Conservation (phyloP, 345 rosid genomes). For the Geranium rotundifolium region DNA sequence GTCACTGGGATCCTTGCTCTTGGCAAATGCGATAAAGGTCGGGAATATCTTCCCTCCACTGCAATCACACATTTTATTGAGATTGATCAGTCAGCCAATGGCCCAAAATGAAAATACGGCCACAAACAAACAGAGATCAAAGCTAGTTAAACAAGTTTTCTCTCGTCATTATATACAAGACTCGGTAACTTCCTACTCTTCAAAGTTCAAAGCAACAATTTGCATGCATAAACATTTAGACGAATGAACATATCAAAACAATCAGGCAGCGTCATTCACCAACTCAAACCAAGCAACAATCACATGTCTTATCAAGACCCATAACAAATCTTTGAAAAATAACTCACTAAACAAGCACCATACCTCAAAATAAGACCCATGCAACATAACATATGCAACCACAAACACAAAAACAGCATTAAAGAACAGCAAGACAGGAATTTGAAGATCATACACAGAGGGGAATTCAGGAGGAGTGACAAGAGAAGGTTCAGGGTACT, state of each 20-base stretch:
- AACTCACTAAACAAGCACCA: not conserved
- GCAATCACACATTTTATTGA: conserved; percentile 5
- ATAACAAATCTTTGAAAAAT: too few species aligned
- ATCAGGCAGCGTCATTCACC: not conserved
- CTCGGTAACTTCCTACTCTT: too few species aligned
- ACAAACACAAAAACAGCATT: not conserved
- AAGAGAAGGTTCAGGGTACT: conserved; percentile 66
- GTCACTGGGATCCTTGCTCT: conserved; percentile 79
- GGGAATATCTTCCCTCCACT: conserved; percentile 69
- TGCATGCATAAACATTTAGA: too few species aligned
- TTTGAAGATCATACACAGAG: conserved; percentile 35
- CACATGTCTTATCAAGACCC: too few species aligned
- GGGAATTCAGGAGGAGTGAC: conserved; percentile 50
- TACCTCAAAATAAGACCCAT: too few species aligned
- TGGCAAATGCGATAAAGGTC: conserved; percentile 56
- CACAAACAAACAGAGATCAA: too few species aligned
- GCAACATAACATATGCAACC: not conserved
- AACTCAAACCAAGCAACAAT: not conserved
- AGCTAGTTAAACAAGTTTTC: too few species aligned
- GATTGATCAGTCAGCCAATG: too few species aligned
- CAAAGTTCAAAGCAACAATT: too few species aligned
- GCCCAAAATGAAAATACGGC: too few species aligned
- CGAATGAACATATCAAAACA: not conserved
- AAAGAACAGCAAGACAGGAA: not conserved
- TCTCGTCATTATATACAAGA: too few species aligned